These are phyloP conservation scores for Parathielavia hyrcaniae DNA, from an alignment of 495 filamentous ascomycete genomes.

Conservation along the genomic window DNA sequence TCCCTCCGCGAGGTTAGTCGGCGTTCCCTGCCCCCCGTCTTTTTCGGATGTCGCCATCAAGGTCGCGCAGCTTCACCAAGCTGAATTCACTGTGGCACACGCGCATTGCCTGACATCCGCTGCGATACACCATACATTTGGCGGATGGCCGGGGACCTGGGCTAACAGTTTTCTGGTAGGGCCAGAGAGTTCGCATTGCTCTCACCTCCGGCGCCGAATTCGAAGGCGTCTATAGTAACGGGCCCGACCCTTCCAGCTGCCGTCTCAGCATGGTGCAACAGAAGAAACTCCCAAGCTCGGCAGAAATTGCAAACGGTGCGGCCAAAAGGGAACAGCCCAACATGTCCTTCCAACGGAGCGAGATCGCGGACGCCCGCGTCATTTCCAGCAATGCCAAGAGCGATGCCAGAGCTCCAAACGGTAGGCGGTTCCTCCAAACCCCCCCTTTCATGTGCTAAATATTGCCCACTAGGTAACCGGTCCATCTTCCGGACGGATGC, in stretches of 20 bases:
- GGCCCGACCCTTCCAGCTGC: constrained; percentile 56
- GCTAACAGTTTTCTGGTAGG: constrained; percentile 45
- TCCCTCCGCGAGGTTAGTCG: constrained; percentile 34
- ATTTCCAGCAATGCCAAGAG: constrained; percentile 43
- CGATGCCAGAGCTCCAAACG: constrained; percentile 58
- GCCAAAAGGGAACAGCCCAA: constrained; percentile 44
- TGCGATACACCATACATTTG: not conserved
- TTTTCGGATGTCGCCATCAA: constrained; percentile 1
- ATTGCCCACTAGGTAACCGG: constrained; percentile 32
- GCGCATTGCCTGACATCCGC: not conserved
- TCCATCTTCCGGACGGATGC: constrained; percentile 74
- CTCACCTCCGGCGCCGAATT: constrained; percentile 66
- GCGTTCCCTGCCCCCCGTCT: constrained; percentile 1
- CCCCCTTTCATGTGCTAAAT: not conserved
- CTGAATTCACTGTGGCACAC: not conserved
- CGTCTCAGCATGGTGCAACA: constrained; percentile 79
- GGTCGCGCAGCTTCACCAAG: constrained; percentile 5
- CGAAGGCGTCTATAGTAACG: constrained; percentile 57
- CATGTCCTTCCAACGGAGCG: constrained; percentile 76
- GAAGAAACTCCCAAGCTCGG: constrained; percentile 40
- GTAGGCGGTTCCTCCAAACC: constrained; percentile 41
- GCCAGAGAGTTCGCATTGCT: constrained; percentile 59
- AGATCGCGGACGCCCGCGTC: constrained; percentile 62
- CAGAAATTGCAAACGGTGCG: constrained; percentile 41
- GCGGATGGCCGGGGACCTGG: constrained; percentile 14